Percentiles rank a stretch among this genome's conserved stretches.
phyloP scores from a whole-genome alignment of 257 asterid genomes.

The Scutellaria galericulata region DNA sequence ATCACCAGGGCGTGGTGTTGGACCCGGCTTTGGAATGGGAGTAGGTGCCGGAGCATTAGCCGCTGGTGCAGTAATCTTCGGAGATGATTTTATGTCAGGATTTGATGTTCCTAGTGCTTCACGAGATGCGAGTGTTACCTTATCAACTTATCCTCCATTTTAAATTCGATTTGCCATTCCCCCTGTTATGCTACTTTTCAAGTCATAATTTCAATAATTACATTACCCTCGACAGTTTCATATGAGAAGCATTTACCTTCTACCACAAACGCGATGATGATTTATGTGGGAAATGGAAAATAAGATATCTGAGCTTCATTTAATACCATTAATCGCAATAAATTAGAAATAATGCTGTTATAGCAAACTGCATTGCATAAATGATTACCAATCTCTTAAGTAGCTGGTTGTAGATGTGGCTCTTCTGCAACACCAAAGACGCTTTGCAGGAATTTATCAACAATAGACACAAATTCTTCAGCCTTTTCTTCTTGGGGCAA shows the following conservation, averaged over 20 bases:
- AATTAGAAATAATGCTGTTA: conserved; percentile 4
- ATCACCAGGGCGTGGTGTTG: conserved; percentile 49
- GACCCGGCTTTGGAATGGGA: conserved; percentile 71
- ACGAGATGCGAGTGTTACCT: conserved; percentile 48
- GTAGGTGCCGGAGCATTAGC: conserved; percentile 81
- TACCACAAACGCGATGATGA: neutral
- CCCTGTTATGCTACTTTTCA: neutral
- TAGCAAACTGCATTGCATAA: conserved; percentile 15
- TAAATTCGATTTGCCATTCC: conserved; percentile 25
- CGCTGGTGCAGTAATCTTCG: conserved; percentile 80
- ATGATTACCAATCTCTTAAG: conserved; percentile 52
- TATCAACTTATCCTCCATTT: conserved; percentile 58
- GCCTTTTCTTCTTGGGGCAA: conserved; percentile 93
- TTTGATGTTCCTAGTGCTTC: conserved; percentile 49
- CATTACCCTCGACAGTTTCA: neutral
- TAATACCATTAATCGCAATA: conserved; percentile 12
- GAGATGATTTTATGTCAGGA: conserved; percentile 77
- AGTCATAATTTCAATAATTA: neutral
- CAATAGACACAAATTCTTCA: conserved; percentile 73
- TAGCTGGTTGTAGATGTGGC: conserved; percentile 49
- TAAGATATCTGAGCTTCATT: conserved; percentile 2
- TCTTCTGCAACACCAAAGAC: conserved; percentile 56
- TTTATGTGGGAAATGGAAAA: neutral
- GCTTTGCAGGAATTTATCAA: conserved; percentile 63
- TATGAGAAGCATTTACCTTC: neutral